Evolutionary conservation across 225 moss, liverwort and hornwort species (phyloP), one percentile per base, ranked within the genome.

Genomic region (Sphagnum tenellum): DNA sequence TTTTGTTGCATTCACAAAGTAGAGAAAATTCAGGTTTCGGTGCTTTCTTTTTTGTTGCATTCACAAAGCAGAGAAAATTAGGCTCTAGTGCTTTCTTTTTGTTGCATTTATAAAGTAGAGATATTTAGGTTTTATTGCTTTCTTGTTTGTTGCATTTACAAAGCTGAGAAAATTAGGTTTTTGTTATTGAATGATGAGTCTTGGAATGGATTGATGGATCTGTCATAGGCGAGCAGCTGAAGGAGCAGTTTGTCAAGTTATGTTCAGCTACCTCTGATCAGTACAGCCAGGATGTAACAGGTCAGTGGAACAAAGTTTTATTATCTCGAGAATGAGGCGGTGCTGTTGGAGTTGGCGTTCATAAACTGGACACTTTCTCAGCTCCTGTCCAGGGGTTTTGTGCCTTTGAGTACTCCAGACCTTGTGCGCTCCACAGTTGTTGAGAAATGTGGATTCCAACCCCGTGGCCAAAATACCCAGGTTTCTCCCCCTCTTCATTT

Each of bases 401-500:
- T 77, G 56, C 85, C 90, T 44, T 78, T 92, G 68, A 98, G 84
- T 67, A 98, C 96, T 44, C 96, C 96, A 1, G 96, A 98, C 76
- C 79, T 98, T 67, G 92, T 84, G 45, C 92, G 96, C 63, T 92
- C 96, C 4, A 70, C 72, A 44, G 93, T 98, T 7, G 80, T 98
- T 48, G 96, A 92, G 81, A 98, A 98, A 62, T 98, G 96, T 70
- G 96, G 96, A 8, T 98, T 98, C 71, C 92, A 93, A 71, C 96
- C 96, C 71, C 88, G 96, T 73, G 96, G 96, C 9, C 79, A 80
- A 71, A 98, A 92, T 59, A 93, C 92, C 29, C 96, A 98, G 89
- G 94, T 94, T 64, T 62, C 63, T 51, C 63, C 55, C 60, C 2
- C 44, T 57, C 57, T 9, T 60, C 64, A 44, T 29, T 29, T 29